Percentiles rank a stretch among this genome's conserved stretches.
phyloP scores from a whole-genome alignment of 768 basidiomycete genomes.

The Ramaria rubella region DNA sequence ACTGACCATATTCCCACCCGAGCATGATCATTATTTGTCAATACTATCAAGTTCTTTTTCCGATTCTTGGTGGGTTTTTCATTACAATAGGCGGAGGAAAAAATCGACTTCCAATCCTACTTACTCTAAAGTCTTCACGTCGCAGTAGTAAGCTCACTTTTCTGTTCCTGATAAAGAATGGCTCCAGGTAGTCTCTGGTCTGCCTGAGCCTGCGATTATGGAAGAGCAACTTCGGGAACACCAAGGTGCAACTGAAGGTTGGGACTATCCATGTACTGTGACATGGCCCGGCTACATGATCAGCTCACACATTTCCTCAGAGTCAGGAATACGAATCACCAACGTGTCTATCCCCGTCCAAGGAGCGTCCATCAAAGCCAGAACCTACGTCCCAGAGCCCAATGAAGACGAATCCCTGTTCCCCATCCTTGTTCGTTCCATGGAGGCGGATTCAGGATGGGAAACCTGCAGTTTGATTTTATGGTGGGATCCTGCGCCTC shows the following conservation, averaged over 20 bases:
- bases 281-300: background rate
- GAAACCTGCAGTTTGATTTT: constrained; percentile 16
- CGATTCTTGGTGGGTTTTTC: too few relatives aligned
- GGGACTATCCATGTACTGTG: background rate
- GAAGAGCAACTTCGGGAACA: background rate
- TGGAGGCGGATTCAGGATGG: constrained; percentile 7
- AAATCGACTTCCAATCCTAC: too few relatives aligned
- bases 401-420: background rate
- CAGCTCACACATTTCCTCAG: background rate
- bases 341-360: background rate
- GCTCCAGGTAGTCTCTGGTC: background rate
- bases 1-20: too few relatives aligned
- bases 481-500: constrained; percentile 16
- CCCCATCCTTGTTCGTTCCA: background rate
- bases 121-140: too few relatives aligned
- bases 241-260: background rate
- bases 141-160: background rate
- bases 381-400: background rate
- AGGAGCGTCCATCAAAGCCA: background rate
- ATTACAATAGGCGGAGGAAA: too few relatives aligned
- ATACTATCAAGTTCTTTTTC: too few relatives aligned
- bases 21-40: too few relatives aligned
- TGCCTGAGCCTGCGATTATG: background rate
- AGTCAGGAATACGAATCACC: background rate
- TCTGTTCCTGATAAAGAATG: constrained; percentile 5